Evolutionary conservation across 805 yeast genomes (phyloP), one percentile per base, ranked within the genome.

Genomic region (Cyberlindnera suaveolens): DNA sequence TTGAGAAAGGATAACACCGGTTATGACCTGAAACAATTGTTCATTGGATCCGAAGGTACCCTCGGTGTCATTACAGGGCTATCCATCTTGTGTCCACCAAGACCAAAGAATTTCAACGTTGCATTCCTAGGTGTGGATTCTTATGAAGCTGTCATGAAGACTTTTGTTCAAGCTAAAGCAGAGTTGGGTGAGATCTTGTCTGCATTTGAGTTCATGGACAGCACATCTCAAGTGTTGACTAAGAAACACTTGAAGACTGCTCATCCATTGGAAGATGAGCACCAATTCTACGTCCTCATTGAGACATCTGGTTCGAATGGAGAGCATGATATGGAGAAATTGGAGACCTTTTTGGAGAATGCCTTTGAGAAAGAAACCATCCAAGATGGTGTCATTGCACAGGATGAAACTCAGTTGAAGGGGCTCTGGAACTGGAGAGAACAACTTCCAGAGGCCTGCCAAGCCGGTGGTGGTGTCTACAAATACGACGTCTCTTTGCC

Each of bases 391-490:
- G 90, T 88, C 34, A 85, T 93, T 50, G 96, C 99, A 7, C 96
- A 89, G 64, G 97, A 90, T 62, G 96, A 87, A 66, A 72, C 93
- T 2, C 98, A 93, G 65, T 66, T 86, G 46, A 72, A 71, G 47
- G 80, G 79, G 43, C 73, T 93, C 54, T 93, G 99, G 99, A 70
- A 80, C 30, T 93, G 98, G 98, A 81, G 99, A 68, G 99, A 93
- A 66, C 75, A 83, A 49, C 79, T 91, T 49, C 88, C 96, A 34
- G 99, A 93, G 67, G 90, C 96, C 6, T 74, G 86, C 6, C 83
- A 85, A 40, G 73, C 77, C 47, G 80, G 73, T 31, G 98, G 99
- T 41, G 99, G 98, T 54, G 97, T 91, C 41, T 93, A 91, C 71
- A 93, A 93, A 68, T 93, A 93, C 60, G 99, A 93, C 56, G 96